Evolutionary conservation across 176 grass and related monocot species (phyloP), one percentile per base, ranked within the genome.

Genomic region (Cymbopogon citratus): DNA sequence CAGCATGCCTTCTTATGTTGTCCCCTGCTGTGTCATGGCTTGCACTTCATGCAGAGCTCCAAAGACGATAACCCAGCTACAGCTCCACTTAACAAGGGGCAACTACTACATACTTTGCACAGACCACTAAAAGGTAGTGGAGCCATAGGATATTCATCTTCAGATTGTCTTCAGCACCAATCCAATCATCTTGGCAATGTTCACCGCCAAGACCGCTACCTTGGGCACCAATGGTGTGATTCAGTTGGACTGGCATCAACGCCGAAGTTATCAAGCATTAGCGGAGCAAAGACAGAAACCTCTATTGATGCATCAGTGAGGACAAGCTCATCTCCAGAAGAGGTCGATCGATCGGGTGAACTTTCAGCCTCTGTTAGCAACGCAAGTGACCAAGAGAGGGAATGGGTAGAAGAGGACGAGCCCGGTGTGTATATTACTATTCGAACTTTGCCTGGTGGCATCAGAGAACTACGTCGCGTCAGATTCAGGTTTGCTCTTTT

Each of bases 331-430:
- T 93, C 91, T 44, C 88, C 85, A 36, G 88, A 88, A 51, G 86
- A 97, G 38, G 81, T 85, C 2, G 94, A 97, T 62, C 84, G 10
- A 35, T 97, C 84, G 19, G 84, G 87, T 48, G 93, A 92, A 63
- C 78, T 91, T 36, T 93, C 86, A 2, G 91, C 76, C 21, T 93
- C 87, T 39, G 43, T 93, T 26, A 97, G 94, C 85, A 89, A 97
- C 81, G 89, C 82, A n/a, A 97, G 91, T 21, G 91, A 93, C 25
- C 82, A 88, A 56, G 91, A 93, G 71, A 91, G 91, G 33, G 94
- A 97, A 66, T 93, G 91, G 94, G 84, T 93, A 48, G 89, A 97
- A 75, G 94, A 97, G 82, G 94, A 97, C 56, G 89, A 93, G 23
- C 87, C 94, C 44, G 94, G 91, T 74, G 91, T 97, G 35, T 97